These are phyloP conservation scores for Hypoxylon rubiginosum DNA, from an alignment of 2,329 filamentous ascomycete species.

Conservation along the genomic window DNA sequence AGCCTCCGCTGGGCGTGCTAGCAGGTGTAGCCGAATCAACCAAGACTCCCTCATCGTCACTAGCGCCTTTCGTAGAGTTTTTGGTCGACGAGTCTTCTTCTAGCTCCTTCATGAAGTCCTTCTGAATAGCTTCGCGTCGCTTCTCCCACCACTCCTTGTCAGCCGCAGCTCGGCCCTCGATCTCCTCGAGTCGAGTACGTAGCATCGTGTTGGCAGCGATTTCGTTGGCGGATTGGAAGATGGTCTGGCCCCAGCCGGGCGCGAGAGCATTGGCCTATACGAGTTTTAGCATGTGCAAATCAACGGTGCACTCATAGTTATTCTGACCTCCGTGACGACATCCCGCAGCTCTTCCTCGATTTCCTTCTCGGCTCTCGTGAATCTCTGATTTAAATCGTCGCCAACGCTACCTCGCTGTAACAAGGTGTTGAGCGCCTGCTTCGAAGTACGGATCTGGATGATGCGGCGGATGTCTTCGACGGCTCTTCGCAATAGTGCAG, in stretches of 20 bases:
- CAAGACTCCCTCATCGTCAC: constrained; percentile 82
- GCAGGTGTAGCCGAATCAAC: constrained; percentile 70
- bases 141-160: constrained; percentile 96
- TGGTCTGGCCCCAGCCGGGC: constrained; percentile 90
- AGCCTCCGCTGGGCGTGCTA: constrained; percentile 49
- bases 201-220: constrained; percentile 88
- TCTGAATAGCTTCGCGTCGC: constrained; percentile 78
- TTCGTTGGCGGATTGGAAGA: constrained; percentile 98
- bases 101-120: constrained; percentile 87
- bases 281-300: constrained; percentile 5
- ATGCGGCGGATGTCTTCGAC: constrained; percentile 94
- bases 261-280: constrained; percentile 88
- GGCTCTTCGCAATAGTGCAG: constrained; percentile 88
- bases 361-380: constrained; percentile 93
- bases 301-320: neutral
- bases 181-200: constrained; percentile 80
- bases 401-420: constrained; percentile 93
- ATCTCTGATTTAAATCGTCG: constrained; percentile 95
- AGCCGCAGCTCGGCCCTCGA: constrained; percentile 76
- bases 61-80: constrained; percentile 58
- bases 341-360: constrained; percentile 96
- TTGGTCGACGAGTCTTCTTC: constrained; percentile 66
- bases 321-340: constrained; percentile 86
- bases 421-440: constrained; percentile 86
- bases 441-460: constrained; percentile 87